Evolutionary conservation across 139 green algal species (phyloP), one percentile per base, ranked within the genome.

Genomic region (Chlorella sp.): DNA sequence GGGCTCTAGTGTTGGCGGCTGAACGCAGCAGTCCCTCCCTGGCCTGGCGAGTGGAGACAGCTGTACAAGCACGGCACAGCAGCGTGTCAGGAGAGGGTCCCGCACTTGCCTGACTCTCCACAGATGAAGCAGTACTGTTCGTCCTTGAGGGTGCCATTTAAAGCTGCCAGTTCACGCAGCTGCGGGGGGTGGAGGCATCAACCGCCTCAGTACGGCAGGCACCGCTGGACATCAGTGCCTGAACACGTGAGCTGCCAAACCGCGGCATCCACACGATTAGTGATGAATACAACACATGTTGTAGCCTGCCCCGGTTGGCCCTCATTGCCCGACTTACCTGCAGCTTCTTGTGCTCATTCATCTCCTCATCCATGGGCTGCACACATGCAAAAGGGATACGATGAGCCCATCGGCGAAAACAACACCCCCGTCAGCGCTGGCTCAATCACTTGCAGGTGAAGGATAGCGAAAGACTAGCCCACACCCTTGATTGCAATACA

Each of bases 281-380:
- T 57, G 48, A 57, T 57, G 5, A 5, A 57, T 16, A 16, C 48
- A 5, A 9, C 48, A 57, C 48, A 57, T 9, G 48, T 57, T 57
- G 48, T 9, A 57, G 48, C 5, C 48, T 57, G 48, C 48, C 48
- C 48, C 5, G 48, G 48, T 9, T 5, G 48, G 48, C 48, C 48
- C 48, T n/a, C n/a, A n/a, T n/a, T n/a, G n/a, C n/a, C n/a, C n/a
- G n/a, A n/a, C n/a, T n/a, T n/a, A 99, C 94, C 93, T 97, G 96
- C 92, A 97, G 83, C 34, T 96, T 93, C 94, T 99, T 99, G 92
- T 99, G 96, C 91, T 99, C 97, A 83, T 98, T 98, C 80, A 94
- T 90, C 60, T 95, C 94, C 79, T 99, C 97, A 86, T 99, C 97
- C 73, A 96, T 86, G 22, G 97, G 97, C 79, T 95, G 81, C 83